These are phyloP conservation scores for Wickerhamiella vanderwaltii DNA, from an alignment of 805 yeast genomes.

Conservation along the genomic window DNA sequence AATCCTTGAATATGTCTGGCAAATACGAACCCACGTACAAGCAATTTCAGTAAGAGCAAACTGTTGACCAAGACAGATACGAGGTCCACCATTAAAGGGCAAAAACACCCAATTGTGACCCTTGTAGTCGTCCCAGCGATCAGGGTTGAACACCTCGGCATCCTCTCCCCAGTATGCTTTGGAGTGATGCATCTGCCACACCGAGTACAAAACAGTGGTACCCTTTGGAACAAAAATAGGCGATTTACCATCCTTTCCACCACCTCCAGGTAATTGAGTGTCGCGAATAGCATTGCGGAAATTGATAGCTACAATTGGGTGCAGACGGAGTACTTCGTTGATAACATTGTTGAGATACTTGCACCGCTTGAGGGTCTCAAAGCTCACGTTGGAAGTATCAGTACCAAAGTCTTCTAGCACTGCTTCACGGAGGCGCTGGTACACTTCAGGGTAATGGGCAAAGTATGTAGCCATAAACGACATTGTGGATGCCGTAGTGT, in stretches of 20 bases:
- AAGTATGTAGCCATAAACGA: constrained; percentile 33
- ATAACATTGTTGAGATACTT: constrained; percentile 33
- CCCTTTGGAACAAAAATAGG: constrained; percentile 33
- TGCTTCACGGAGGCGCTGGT: constrained; percentile 25
- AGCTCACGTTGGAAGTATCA: constrained; percentile 19
- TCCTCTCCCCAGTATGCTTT: constrained; percentile 30
- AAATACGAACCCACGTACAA: constrained; percentile 13
- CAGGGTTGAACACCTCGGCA: constrained; percentile 31
- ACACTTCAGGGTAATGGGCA: constrained; percentile 26
- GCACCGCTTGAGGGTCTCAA: constrained; percentile 33
- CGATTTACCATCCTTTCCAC: constrained; percentile 27
- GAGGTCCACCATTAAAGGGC: constrained; percentile 39
- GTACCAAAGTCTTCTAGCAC: constrained; percentile 27
- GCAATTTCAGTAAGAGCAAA: constrained; percentile 37
- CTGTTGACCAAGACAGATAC: constrained; percentile 39
- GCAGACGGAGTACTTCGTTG: constrained; percentile 34
- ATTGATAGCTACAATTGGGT: constrained; percentile 37
- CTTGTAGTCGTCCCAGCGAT: constrained; percentile 32
- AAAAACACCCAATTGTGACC: constrained; percentile 34
- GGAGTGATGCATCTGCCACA: constrained; percentile 31
- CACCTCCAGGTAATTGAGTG: constrained; percentile 36
- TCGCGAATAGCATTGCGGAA: constrained; percentile 31
- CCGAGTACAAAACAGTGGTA: constrained; percentile 27
- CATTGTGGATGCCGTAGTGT: constrained; percentile 35
- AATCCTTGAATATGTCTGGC: constrained; percentile 20